Evolutionary conservation across 2,329 filamentous ascomycete species (phyloP).

Genomic region (Aspergillus pseudotamarii): DNA sequence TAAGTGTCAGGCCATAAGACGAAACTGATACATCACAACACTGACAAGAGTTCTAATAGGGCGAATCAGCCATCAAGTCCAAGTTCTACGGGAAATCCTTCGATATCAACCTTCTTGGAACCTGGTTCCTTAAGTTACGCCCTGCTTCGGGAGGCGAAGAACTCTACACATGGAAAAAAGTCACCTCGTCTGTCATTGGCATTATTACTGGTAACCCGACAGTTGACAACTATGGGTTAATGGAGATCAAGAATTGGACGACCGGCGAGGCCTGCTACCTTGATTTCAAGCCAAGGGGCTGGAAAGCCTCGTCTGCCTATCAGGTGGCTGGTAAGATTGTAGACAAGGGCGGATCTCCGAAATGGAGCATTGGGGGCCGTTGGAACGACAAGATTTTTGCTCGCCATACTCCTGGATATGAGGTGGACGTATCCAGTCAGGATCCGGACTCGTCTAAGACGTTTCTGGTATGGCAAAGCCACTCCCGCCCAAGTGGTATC

Average conservation of each 20-base stretch:
- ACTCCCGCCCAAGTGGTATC: slow-evolving; percentile 77
- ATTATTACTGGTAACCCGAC: slow-evolving; percentile 96
- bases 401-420: slow-evolving; percentile 86
- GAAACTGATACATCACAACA: not conserved
- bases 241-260: slow-evolving; percentile 97
- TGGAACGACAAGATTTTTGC: slow-evolving; percentile 99
- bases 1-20: slow-evolving; percentile 35
- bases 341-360: slow-evolving; percentile 75
- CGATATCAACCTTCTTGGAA: slow-evolving; percentile 93
- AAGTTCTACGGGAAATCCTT: slow-evolving; percentile 98
- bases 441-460: slow-evolving; percentile 68
- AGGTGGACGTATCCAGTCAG: slow-evolving; percentile 61
- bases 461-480: slow-evolving; percentile 90
- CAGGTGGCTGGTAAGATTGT: slow-evolving; percentile 85
- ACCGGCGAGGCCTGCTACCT: slow-evolving; percentile 88
- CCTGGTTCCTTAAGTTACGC: slow-evolving; percentile 89
- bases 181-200: slow-evolving; percentile 94
- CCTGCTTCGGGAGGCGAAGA: slow-evolving; percentile 77
- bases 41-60: slow-evolving; percentile 49
- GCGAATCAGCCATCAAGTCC: slow-evolving; percentile 90
- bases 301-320: slow-evolving; percentile 92
- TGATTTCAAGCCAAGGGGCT: slow-evolving; percentile 93
- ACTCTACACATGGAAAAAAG: slow-evolving; percentile 98
- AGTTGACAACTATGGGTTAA: slow-evolving; percentile 96
- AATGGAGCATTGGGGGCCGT: slow-evolving; percentile 86